phyloP scores from a whole-genome alignment of 2,329 filamentous ascomycete genomes.

The Epichloe elymi region DNA sequence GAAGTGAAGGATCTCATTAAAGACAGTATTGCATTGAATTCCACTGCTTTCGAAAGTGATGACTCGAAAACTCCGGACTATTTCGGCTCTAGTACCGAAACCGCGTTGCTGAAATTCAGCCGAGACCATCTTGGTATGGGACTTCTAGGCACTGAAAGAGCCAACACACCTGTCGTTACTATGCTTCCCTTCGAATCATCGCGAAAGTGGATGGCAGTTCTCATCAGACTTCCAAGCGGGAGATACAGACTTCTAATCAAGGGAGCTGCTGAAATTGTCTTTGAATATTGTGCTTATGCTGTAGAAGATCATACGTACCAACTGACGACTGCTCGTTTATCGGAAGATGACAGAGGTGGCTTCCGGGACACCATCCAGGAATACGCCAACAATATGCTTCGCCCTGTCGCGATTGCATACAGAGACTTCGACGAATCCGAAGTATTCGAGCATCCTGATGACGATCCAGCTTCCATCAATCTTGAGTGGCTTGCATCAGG shows the following conservation, averaged over 20 bases:
- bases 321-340: constrained; percentile 15
- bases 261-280: constrained; percentile 43
- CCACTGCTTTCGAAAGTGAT: constrained; percentile 40
- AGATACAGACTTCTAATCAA: constrained; percentile 40
- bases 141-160: constrained; percentile 31
- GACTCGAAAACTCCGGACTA: constrained; percentile 24
- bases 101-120: constrained; percentile 36
- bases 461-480: constrained; percentile 21
- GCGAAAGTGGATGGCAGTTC: constrained; percentile 43
- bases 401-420: constrained; percentile 64
- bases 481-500: constrained; percentile 33
- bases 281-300: constrained; percentile 29
- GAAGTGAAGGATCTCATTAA: constrained; percentile 25
- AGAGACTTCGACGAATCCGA: constrained; percentile 61
- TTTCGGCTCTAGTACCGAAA: constrained; percentile 42
- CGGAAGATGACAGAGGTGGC: constrained; percentile 18
- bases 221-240: constrained; percentile 32
- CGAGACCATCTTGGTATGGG: constrained; percentile 36
- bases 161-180: constrained; percentile 30
- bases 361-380: constrained; percentile 22
- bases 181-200: constrained; percentile 42
- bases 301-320: constrained; percentile 30
- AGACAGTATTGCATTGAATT: constrained; percentile 31
- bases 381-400: constrained; percentile 57
- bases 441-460: constrained; percentile 36